These are phyloP conservation scores for Fusarium staphyleae DNA, from an alignment of 2,329 filamentous ascomycete species.

Conservation along the genomic window DNA sequence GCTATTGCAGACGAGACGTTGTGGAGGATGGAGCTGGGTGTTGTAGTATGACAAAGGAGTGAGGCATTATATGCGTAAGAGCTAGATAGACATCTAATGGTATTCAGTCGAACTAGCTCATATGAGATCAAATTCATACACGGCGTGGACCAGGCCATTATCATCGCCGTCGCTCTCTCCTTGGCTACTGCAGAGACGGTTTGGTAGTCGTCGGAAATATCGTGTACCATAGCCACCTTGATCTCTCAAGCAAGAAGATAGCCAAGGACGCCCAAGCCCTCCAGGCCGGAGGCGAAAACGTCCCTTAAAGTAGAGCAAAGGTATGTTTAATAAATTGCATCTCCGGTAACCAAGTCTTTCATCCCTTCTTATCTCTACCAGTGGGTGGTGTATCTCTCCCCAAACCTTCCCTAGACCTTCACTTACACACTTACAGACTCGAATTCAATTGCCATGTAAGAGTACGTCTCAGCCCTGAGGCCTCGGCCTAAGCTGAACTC, in stretches of 20 bases:
- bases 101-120: too few relatives aligned
- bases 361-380: slow-evolving; percentile 59
- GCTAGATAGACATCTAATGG: background rate
- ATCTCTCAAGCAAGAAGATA: slow-evolving; percentile 66
- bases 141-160: too few relatives aligned
- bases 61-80: background rate
- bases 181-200: slow-evolving; percentile 53
- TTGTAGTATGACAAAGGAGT: slow-evolving; percentile 4
- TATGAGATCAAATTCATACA: too few relatives aligned
- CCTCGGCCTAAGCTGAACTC: slow-evolving; percentile 64
- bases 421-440: slow-evolving; percentile 50
- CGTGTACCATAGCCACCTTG: slow-evolving; percentile 58
- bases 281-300: slow-evolving; percentile 59
- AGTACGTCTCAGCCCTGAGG: slow-evolving; percentile 62
- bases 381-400: slow-evolving; percentile 44
- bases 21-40: slow-evolving; percentile 6
- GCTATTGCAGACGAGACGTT: slow-evolving; percentile 36
- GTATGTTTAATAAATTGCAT: slow-evolving; percentile 67
- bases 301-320: slow-evolving; percentile 69
- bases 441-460: slow-evolving; percentile 63
- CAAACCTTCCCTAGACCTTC: background rate
- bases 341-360: slow-evolving; percentile 58
- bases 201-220: slow-evolving; percentile 63
- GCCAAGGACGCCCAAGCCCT: slow-evolving; percentile 61
- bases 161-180: too few relatives aligned